A percentile compares a stretch with the other conserved stretches of the same genome.
phyloP scores from a whole-genome alignment of 331 rosid genomes.

The Malus hybrid region DNA sequence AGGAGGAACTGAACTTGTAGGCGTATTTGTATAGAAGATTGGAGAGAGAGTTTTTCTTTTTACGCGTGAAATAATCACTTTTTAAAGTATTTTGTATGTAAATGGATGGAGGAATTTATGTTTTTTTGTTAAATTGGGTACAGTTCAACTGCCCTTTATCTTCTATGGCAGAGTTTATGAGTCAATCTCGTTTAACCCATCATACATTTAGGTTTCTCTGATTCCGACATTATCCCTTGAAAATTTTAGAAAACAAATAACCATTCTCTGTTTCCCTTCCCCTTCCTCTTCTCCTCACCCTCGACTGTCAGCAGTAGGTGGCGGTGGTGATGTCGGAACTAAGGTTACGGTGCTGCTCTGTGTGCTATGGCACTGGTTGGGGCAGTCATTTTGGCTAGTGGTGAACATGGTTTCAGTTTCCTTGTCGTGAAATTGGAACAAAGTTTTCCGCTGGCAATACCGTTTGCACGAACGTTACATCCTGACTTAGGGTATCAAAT shows the following conservation, averaged over 20 bases:
- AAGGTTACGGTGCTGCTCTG: neutral
- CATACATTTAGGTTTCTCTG: neutral
- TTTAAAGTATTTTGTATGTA: neutral
- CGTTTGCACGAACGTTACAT: too few relatives aligned
- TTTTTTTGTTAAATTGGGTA: neutral
- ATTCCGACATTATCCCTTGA: neutral
- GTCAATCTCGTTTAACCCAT: neutral
- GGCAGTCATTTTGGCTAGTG: neutral
- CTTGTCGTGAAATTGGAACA: too few relatives aligned
- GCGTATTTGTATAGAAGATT: neutral
- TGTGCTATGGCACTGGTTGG: neutral
- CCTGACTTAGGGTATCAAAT: neutral
- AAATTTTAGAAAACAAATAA: neutral
- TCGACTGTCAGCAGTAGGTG: neutral
- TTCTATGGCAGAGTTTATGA: neutral
- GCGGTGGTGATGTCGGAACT: neutral
- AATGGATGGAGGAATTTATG: conserved; percentile 2
- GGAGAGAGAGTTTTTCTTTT: conserved; percentile 9
- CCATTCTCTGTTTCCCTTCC: neutral
- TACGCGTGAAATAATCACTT: conserved; percentile 16
- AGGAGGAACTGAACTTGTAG: conserved; percentile 52
- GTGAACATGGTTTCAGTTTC: neutral
- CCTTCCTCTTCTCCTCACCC: neutral
- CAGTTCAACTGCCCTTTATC: neutral
- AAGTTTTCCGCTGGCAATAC: too few relatives aligned